Conservation (phyloP, 805 yeast species). For the Zygosaccharomyces gambellarensis region DNA sequence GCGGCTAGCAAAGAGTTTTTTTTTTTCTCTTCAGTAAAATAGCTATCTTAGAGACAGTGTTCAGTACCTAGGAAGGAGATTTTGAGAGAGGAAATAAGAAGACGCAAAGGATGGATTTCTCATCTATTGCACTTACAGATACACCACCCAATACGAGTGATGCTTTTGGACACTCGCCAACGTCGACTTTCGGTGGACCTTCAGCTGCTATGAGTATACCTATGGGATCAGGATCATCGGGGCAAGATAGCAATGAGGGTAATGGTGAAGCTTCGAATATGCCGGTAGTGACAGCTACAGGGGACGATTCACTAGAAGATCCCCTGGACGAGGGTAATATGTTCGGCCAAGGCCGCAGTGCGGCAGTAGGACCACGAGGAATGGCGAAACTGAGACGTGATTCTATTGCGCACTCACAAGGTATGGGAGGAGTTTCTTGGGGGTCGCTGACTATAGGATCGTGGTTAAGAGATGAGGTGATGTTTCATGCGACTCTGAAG, state of each 20-base stretch:
- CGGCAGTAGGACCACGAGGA: constrained; percentile 16
- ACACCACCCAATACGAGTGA: constrained; percentile 10
- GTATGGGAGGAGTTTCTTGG: constrained; percentile 98
- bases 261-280: constrained; percentile 10
- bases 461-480: constrained; percentile 91
- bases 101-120: constrained; percentile 15
- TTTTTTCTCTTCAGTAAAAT: too few species aligned
- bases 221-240: constrained; percentile 1
- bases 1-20: background rate
- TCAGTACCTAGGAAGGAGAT: too few species aligned
- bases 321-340: constrained; percentile 98
- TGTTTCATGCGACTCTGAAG: constrained; percentile 43
- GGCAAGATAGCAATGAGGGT: background rate
- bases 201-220: constrained; percentile 6
- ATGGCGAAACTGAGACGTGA: constrained; percentile 68
- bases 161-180: constrained; percentile 7
- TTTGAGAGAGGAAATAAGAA: too few species aligned
- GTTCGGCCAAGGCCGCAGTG: constrained; percentile 45
- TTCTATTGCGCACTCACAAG: constrained; percentile 91
- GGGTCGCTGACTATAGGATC: constrained; percentile 92
- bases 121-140: constrained; percentile 17
- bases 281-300: constrained; percentile 34
- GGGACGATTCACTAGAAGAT: constrained; percentile 90
- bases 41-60: too few species aligned
- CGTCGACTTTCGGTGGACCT: constrained; percentile 12